A percentile compares a stretch with the other conserved stretches of the same genome.
These are phyloP conservation scores for Brettanomyces sp. DNA, from an alignment of 805 yeast genomes.

Conservation along the genomic window DNA sequence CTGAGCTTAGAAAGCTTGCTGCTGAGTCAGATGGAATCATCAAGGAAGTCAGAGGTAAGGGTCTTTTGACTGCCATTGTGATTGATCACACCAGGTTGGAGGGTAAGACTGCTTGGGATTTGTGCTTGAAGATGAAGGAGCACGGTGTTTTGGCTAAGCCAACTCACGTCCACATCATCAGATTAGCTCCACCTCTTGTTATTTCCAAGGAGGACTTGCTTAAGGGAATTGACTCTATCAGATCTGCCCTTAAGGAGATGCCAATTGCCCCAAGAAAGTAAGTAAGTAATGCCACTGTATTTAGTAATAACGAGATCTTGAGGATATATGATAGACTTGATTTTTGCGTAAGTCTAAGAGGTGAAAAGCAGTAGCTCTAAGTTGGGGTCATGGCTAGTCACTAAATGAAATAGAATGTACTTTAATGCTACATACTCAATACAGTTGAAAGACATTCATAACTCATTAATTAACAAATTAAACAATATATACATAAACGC, in stretches of 20 bases:
- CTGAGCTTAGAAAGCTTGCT: slow-evolving; percentile 46
- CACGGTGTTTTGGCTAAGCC: slow-evolving; percentile 92
- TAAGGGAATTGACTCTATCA: slow-evolving; percentile 72
- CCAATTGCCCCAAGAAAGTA: slow-evolving; percentile 38
- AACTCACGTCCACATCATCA: slow-evolving; percentile 89
- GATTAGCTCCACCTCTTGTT: slow-evolving; percentile 93
- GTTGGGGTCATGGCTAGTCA: too few relatives aligned
- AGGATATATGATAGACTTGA: slow-evolving; percentile 13
- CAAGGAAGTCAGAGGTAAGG: slow-evolving; percentile 70
- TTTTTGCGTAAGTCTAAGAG: slow-evolving; percentile 13
- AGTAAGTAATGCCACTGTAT: not conserved
- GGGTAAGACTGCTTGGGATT: slow-evolving; percentile 94
- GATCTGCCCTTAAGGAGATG: slow-evolving; percentile 44
- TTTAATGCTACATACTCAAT: too few relatives aligned
- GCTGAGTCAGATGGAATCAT: slow-evolving; percentile 43
- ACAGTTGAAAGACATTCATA: too few relatives aligned
- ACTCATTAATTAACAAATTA: not conserved
- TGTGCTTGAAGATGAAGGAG: slow-evolving; percentile 81
- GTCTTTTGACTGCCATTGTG: slow-evolving; percentile 83
- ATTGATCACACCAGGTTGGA: slow-evolving; percentile 75
- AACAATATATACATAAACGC: not conserved
- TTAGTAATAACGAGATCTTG: too few relatives aligned
- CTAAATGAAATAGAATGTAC: too few relatives aligned
- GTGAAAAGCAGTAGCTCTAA: too few relatives aligned
- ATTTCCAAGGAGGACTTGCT: slow-evolving; percentile 79